Conservation (phyloP, 2,329 filamentous ascomycete genomes). For the Colletotrichum somersetense region DNA sequence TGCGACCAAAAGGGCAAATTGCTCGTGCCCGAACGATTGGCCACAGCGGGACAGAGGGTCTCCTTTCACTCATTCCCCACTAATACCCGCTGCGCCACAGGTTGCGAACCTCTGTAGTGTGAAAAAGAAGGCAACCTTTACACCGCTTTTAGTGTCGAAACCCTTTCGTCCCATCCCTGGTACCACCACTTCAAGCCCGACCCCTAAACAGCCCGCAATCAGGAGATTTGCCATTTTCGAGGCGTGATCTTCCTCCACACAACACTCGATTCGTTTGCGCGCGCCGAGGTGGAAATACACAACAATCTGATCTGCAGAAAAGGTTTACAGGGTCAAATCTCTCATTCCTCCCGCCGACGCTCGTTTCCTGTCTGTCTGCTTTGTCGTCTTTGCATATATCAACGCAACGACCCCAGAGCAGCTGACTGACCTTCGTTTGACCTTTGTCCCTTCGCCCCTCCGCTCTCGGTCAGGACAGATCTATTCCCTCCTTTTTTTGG, state of each 20-base stretch:
- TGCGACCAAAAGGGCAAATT: too few relatives aligned
- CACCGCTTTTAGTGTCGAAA: conserved; percentile 27
- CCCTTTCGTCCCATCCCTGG: conserved; percentile 16
- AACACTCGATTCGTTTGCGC: conserved; percentile 30
- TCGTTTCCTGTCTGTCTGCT: background rate
- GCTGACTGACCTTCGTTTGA: conserved; percentile 24
- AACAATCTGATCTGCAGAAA: conserved; percentile 6
- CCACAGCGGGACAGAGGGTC: conserved; percentile 35
- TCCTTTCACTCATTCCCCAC: conserved; percentile 29
- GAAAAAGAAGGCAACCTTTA: conserved; percentile 14
- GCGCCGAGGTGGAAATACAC: conserved; percentile 22
- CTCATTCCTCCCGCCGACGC: background rate
- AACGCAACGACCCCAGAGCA: conserved; percentile 33
- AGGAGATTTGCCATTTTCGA: conserved; percentile 42
- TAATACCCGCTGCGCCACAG: conserved; percentile 41
- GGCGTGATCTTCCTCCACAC: conserved; percentile 39
- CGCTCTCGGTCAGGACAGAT: conserved; percentile 33
- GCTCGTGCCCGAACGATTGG: conserved; percentile 33
- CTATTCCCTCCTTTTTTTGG: background rate
- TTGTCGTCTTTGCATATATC: conserved; percentile 8
- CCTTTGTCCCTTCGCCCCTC: conserved; percentile 19
- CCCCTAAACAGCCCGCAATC: conserved; percentile 32
- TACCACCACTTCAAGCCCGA: conserved; percentile 2
- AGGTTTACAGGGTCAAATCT: conserved; percentile 1
- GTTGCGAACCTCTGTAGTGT: background rate